These are phyloP conservation scores for Cadophora luteo-olivacea DNA, from an alignment of 2,329 filamentous ascomycete species.

Conservation along the genomic window DNA sequence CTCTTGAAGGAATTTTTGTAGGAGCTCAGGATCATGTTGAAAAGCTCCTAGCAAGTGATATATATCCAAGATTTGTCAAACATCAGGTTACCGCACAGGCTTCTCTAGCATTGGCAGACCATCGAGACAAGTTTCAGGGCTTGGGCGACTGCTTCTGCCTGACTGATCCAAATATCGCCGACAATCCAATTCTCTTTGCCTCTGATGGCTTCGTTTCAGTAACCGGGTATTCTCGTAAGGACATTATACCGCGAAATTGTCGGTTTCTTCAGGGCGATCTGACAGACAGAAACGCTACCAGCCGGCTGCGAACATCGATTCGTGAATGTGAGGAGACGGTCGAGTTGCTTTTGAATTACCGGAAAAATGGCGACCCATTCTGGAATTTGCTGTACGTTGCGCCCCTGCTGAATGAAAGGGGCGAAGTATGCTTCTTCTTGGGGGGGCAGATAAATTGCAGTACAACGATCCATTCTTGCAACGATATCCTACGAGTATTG, in stretches of 20 bases:
- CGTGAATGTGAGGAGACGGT: conserved; percentile 52
- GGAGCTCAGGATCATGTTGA: conserved; percentile 52
- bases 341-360: conserved; percentile 59
- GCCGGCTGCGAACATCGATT: conserved; percentile 52
- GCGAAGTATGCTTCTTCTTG: conserved; percentile 58
- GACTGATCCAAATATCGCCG: conserved; percentile 56
- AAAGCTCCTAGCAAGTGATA: conserved; percentile 50
- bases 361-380: conserved; percentile 58
- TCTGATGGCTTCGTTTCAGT: conserved; percentile 60
- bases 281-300: conserved; percentile 51
- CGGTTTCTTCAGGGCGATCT: conserved; percentile 56
- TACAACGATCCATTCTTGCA: conserved; percentile 55
- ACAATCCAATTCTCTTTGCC: conserved; percentile 57
- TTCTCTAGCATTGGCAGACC: conserved; percentile 51
- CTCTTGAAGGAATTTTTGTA: conserved; percentile 45
- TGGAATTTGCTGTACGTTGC: conserved; percentile 63
- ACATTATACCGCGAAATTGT: conserved; percentile 57
- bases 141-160: conserved; percentile 65
- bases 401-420: conserved; percentile 56
- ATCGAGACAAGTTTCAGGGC: conserved; percentile 55
- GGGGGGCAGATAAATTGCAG: conserved; percentile 65
- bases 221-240: conserved; percentile 55
- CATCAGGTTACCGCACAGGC: conserved; percentile 57
- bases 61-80: conserved; percentile 60
- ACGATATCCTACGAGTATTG: conserved; percentile 58